phyloP scores from a whole-genome alignment of 139 green algal species.

The Chlamydomonas sp. region DNA sequence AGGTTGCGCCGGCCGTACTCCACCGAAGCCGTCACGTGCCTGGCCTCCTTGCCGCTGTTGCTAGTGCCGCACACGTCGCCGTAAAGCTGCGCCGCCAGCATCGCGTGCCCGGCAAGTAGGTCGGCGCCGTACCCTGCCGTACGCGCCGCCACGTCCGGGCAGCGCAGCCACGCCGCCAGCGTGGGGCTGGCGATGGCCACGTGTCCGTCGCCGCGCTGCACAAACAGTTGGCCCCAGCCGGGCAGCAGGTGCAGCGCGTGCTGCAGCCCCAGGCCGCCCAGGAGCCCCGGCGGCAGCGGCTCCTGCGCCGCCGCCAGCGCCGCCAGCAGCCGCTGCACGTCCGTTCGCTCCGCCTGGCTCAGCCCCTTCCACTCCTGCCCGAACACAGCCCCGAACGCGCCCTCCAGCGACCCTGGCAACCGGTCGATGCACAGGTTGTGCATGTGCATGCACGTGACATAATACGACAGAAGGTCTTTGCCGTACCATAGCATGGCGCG shows the following conservation, averaged over 20 bases:
- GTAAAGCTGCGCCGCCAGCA: neutral
- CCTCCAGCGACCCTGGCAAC: neutral
- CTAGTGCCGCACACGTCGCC: neutral
- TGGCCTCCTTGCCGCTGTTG: neutral
- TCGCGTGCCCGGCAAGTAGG: neutral
- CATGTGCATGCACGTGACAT: neutral
- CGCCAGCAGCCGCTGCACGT: neutral
- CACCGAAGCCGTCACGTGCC: too few species aligned
- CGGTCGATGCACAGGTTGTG: neutral
- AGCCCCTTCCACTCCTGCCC: neutral
- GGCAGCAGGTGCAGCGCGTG: neutral
- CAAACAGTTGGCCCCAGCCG: neutral
- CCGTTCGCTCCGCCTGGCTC: neutral
- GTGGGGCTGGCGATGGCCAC: neutral
- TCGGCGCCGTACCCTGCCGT: neutral
- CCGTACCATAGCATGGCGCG: neutral
- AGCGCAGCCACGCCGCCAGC: neutral
- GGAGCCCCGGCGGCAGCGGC: neutral
- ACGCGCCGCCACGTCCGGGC: neutral
- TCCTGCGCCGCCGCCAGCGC: conserved; percentile 7
- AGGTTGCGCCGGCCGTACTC: too few species aligned
- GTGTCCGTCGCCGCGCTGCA: neutral
- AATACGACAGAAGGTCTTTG: neutral
- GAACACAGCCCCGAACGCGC: neutral
- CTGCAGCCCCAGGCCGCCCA: neutral